Evolutionary conservation across 441 rosid species (phyloP).

Genomic region (Codiaeum variegatum): DNA sequence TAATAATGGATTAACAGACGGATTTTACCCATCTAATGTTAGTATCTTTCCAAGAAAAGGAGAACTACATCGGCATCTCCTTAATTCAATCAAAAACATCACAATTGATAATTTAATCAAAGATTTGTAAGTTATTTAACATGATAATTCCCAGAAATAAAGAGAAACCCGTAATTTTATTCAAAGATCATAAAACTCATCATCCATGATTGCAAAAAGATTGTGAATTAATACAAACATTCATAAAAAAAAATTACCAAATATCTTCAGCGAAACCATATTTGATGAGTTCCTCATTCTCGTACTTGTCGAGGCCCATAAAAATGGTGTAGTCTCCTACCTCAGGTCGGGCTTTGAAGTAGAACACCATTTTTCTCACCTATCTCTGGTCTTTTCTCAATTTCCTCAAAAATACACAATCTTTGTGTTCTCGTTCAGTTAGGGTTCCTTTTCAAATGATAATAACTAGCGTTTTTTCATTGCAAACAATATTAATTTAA

Average conservation of each 20-base stretch:
- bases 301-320: slow-evolving; percentile 98
- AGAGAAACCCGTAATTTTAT: not conserved
- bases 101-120: not conserved
- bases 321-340: slow-evolving; percentile 95
- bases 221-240: not conserved
- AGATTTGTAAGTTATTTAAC: not conserved
- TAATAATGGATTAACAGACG: not conserved
- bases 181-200: not conserved
- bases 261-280: slow-evolving; percentile 96
- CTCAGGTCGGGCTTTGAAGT: slow-evolving; percentile 94
- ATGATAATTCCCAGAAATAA: not conserved
- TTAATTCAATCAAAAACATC: not conserved
- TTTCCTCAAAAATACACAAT: not conserved
- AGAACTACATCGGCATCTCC: not conserved
- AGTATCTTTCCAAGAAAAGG: not conserved
- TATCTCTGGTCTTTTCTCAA: not conserved
- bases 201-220: not conserved
- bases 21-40: not conserved
- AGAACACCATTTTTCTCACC: slow-evolving; percentile 59
- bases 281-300: slow-evolving; percentile 98
- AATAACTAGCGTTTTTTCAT: too few relatives aligned
- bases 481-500: too few relatives aligned
- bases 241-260: slow-evolving; percentile 39
- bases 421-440: not conserved
- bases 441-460: slow-evolving; percentile 20